phyloP scores from a whole-genome alignment of 2,329 filamentous ascomycete species.

The Pseudocercospora musae region DNA sequence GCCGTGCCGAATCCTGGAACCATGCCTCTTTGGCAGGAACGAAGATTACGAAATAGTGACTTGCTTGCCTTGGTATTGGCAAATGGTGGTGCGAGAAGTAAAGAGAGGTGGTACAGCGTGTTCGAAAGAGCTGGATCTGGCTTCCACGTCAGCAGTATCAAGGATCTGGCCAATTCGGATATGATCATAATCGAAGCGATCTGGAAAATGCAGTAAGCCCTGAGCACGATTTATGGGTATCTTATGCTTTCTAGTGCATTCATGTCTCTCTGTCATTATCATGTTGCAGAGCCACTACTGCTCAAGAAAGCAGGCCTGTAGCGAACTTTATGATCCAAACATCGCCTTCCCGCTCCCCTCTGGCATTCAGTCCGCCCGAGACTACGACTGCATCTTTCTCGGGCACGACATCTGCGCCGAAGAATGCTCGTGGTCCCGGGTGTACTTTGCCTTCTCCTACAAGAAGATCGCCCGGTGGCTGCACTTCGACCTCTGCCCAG shows the following conservation, averaged over 20 bases:
- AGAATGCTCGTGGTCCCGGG: conserved; percentile 43
- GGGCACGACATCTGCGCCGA: conserved; percentile 40
- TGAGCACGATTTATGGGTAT: background rate
- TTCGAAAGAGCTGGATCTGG: background rate
- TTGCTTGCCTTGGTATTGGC: background rate
- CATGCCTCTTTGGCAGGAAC: background rate
- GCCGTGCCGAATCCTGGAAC: conserved; percentile 1
- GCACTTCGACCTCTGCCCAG: conserved; percentile 44
- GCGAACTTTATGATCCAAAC: conserved; percentile 41
- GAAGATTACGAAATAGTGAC: background rate
- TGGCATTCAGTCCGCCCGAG: conserved; percentile 45
- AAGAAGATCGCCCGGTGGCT: conserved; percentile 34
- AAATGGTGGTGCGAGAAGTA: background rate
- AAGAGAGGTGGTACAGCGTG: background rate
- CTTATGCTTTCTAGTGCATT: background rate
- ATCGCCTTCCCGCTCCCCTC: conserved; percentile 43
- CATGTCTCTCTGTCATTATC: conserved; percentile 5
- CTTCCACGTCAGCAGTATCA: conserved; percentile 1
- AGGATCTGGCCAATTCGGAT: background rate
- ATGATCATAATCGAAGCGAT: conserved; percentile 6
- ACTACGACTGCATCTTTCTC: conserved; percentile 39
- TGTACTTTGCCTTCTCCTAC: conserved; percentile 43
- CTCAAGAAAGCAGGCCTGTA: background rate
- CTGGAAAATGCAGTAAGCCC: background rate
- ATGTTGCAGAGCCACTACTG: background rate